phyloP scores from a whole-genome alignment of 768 basidiomycete genomes.

The Sporobolomyces roseus region DNA sequence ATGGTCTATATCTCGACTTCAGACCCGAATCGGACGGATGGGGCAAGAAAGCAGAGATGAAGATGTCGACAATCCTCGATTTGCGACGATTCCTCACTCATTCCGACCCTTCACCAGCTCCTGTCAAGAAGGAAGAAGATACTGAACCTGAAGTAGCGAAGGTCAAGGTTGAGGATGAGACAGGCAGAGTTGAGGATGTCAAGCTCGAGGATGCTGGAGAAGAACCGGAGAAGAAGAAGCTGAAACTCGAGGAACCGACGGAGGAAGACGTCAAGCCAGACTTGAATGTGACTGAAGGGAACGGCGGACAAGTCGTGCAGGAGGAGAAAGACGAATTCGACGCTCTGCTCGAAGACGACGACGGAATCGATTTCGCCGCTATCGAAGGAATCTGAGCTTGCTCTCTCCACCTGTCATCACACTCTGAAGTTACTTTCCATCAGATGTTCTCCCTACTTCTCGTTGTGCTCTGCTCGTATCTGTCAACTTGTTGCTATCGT shows the following conservation, averaged over 20 bases:
- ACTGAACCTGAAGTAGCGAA: background rate
- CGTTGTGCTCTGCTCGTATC: background rate
- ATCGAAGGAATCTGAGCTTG: background rate
- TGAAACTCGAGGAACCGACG: slow-evolving; percentile 21
- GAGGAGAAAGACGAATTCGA: slow-evolving; percentile 26
- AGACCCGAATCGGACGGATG: slow-evolving; percentile 71
- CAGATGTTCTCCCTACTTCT: no score
- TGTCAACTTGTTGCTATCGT: no score
- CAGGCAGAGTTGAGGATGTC: background rate
- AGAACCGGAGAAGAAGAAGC: slow-evolving; percentile 1
- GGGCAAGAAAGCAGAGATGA: slow-evolving; percentile 75
- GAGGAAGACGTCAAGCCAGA: slow-evolving; percentile 2
- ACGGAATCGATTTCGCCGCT: slow-evolving; percentile 17
- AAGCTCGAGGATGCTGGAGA: background rate
- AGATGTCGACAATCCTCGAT: slow-evolving; percentile 64
- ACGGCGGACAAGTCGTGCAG: no score
- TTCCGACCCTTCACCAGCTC: background rate
- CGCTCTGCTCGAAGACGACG: slow-evolving; percentile 25
- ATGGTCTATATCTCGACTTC: slow-evolving; percentile 78
- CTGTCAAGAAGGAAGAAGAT: background rate
- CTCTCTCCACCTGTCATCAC: no score
- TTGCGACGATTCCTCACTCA: slow-evolving; percentile 43
- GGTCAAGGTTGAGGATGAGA: slow-evolving; percentile 1
- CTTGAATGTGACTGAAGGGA: no score
- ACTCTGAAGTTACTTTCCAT: no score